Conservation (phyloP, 495 filamentous ascomycete species). For the Daldinia concentrica region DNA sequence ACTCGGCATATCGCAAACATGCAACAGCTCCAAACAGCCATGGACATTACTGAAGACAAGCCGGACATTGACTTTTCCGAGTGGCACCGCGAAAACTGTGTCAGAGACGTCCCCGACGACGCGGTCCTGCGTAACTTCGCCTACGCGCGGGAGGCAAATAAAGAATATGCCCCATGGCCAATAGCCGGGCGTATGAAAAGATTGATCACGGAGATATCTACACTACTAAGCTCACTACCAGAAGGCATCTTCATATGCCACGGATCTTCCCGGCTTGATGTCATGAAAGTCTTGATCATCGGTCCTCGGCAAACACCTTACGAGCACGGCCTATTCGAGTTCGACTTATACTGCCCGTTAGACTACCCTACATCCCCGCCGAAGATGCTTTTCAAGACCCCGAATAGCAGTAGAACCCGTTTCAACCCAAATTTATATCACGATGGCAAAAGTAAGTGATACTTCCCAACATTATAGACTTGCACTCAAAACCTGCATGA, state of each 20-base stretch:
- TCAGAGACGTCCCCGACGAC: conserved; percentile 52
- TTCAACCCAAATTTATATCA: conserved; percentile 71
- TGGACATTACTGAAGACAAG: conserved; percentile 19
- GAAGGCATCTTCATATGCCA: conserved; percentile 68
- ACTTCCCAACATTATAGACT: background rate
- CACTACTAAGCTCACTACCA: conserved; percentile 61
- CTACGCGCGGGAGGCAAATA: conserved; percentile 17
- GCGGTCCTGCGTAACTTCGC: conserved; percentile 41
- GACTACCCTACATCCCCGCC: conserved; percentile 63
- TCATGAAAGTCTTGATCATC: conserved; percentile 67
- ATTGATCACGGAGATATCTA: conserved; percentile 62
- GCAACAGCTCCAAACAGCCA: conserved; percentile 8
- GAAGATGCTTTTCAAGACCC: conserved; percentile 59
- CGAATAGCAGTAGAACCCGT: conserved; percentile 52
- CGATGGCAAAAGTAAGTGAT: conserved; percentile 60
- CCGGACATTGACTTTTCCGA: conserved; percentile 11
- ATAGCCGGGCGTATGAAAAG: conserved; percentile 56
- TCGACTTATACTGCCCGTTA: conserved; percentile 60
- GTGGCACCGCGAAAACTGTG: conserved; percentile 53
- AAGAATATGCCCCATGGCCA: background rate
- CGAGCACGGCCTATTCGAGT: conserved; percentile 69
- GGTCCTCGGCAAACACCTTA: conserved; percentile 68
- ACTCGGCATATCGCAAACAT: conserved; percentile 1
- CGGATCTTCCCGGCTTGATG: conserved; percentile 61
- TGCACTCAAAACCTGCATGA: background rate